Percentiles rank a stretch among this genome's conserved stretches.
phyloP scores from a whole-genome alignment of 192 early-diverging fungal species.

The Chytriomyces confervae region DNA sequence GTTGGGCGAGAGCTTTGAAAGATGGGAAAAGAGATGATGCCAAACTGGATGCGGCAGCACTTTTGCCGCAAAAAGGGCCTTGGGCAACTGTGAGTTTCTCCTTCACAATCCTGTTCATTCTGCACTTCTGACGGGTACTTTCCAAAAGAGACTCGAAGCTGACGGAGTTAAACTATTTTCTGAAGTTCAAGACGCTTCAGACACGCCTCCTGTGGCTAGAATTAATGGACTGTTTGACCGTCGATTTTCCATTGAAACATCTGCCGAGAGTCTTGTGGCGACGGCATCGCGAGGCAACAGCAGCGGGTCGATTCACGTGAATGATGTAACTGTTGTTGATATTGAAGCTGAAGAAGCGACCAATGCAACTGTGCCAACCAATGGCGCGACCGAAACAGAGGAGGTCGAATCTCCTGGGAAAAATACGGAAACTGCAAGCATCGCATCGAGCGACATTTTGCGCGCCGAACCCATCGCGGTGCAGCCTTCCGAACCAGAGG shows the following conservation, averaged over 20 bases:
- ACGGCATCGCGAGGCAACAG: not conserved
- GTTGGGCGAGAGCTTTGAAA: constrained; percentile 42
- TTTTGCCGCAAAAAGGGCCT: constrained; percentile 10
- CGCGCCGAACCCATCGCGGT: too few species aligned
- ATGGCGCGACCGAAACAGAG: not conserved
- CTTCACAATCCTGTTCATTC: too few species aligned
- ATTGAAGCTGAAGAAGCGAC: not conserved
- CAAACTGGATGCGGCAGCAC: not conserved
- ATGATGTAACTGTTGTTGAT: constrained; percentile 20
- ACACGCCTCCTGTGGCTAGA: constrained; percentile 39
- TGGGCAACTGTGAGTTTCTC: constrained; percentile 31
- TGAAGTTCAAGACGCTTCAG: constrained; percentile 27
- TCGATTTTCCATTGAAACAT: constrained; percentile 43
- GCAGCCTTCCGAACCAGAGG: not conserved
- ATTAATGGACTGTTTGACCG: constrained; percentile 36
- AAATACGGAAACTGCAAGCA: not conserved
- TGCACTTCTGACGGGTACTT: too few species aligned
- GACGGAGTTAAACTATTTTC: constrained; percentile 49
- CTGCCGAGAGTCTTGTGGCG: not conserved
- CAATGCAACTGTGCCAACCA: not conserved
- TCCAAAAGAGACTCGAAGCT: constrained; percentile 40
- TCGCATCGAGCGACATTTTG: too few species aligned
- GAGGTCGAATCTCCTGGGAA: not conserved
- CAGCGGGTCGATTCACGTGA: not conserved
- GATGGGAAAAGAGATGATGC: not conserved